phyloP scores from a whole-genome alignment of 2,329 filamentous ascomycete species.

The Leptographium galeiforme region DNA sequence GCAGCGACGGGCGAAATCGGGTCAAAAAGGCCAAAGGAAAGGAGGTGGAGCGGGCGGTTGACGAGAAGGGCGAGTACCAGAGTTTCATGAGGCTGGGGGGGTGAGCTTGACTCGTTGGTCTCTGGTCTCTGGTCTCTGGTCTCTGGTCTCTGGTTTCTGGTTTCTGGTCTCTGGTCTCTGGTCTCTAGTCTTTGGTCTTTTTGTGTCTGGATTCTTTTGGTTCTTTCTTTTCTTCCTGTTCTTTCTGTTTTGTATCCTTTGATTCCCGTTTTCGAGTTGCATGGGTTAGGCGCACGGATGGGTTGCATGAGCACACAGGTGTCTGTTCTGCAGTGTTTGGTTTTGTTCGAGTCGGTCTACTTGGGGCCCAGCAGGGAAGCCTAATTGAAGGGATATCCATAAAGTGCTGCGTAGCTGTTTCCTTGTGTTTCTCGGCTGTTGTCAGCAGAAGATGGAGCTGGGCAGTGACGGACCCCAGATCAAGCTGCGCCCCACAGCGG shows the following conservation, averaged over 20 bases:
- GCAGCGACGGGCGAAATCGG: conserved; percentile 17
- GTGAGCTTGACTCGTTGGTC: background rate
- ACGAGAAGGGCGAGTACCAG: conserved; percentile 17
- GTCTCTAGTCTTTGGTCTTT: background rate
- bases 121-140: background rate
- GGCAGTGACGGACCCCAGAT: no score
- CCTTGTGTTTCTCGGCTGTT: no score
- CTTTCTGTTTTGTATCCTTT: background rate
- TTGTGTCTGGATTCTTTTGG: no score
- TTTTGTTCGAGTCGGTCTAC: no score
- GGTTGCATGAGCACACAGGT: no score
- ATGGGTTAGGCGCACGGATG: background rate
- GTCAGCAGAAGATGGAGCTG: no score
- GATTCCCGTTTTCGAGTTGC: background rate
- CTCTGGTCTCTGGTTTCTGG: background rate
- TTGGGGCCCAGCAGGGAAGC: no score
- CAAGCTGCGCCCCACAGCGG: no score
- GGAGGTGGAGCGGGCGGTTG: conserved; percentile 21
- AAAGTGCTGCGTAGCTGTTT: no score
- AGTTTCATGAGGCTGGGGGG: background rate
- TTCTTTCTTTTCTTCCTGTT: background rate
- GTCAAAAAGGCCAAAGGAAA: conserved; percentile 35
- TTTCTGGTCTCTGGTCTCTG: background rate
- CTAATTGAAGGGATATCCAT: no score
- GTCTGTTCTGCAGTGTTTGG: no score